Evolutionary conservation across 2,329 filamentous ascomycete genomes (phyloP).

Genomic region (Arthroderma sp.): DNA sequence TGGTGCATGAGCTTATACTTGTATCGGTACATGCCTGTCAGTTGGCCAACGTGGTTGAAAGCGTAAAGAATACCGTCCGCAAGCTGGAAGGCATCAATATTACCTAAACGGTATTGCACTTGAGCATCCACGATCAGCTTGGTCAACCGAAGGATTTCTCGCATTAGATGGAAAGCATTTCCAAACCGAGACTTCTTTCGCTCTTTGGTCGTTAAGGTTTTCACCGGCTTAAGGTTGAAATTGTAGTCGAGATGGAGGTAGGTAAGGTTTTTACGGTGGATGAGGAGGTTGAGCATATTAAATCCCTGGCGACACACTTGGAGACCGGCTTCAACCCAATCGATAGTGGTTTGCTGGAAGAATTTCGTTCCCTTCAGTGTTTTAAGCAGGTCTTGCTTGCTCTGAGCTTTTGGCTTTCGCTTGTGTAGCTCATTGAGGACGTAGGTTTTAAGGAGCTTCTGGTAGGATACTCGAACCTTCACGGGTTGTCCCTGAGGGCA

Average conservation of each 20-base stretch:
- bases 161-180: conserved; percentile 98
- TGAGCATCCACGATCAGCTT: conserved; percentile 98
- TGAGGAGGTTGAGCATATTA: conserved; percentile 97
- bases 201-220: conserved; percentile 96
- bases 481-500: conserved; percentile 82
- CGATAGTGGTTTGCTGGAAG: conserved; percentile 98
- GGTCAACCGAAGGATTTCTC: conserved; percentile 86
- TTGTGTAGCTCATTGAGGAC: conserved; percentile 95
- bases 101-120: conserved; percentile 92
- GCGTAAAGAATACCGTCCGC: conserved; percentile 98
- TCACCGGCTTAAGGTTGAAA: conserved; percentile 98
- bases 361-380: conserved; percentile 95
- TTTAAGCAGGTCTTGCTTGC: conserved; percentile 80
- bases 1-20: conserved; percentile 99
- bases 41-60: conserved; percentile 95
- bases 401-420: conserved; percentile 87
- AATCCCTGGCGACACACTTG: conserved; percentile 97
- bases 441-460: conserved; percentile 91
- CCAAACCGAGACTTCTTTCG: conserved; percentile 98
- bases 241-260: conserved; percentile 99
- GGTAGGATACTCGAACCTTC: conserved; percentile 95
- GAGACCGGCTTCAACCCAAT: conserved; percentile 97
- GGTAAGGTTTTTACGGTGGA: conserved; percentile 95
- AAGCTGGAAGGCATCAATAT: conserved; percentile 97
- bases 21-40: conserved; percentile 99